Evolutionary conservation across 768 basidiomycete genomes (phyloP).

Genomic region (Termitomyces sp.): DNA sequence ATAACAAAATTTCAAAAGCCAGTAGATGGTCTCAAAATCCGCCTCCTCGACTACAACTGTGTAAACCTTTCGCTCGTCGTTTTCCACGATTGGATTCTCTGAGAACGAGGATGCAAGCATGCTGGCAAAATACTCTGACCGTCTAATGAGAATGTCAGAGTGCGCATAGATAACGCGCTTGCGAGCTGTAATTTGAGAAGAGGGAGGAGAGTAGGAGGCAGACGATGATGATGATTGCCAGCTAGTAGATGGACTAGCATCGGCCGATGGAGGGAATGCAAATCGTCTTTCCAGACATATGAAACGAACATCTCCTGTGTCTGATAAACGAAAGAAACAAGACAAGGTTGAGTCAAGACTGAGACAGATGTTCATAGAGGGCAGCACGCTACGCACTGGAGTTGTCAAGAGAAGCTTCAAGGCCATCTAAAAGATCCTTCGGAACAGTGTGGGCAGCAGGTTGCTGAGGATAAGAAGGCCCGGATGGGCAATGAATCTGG

Average conservation of each 20-base stretch:
- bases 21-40: conserved; percentile 73
- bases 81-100: conserved; percentile 38
- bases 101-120: conserved; percentile 68
- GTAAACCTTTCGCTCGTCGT: conserved; percentile 51
- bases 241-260: conserved; percentile 22
- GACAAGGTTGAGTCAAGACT: neutral
- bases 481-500: conserved; percentile 61
- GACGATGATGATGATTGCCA: conserved; percentile 35
- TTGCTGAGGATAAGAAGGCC: conserved; percentile 58
- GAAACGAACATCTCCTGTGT: conserved; percentile 75
- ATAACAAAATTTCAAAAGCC: conserved; percentile 74
- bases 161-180: conserved; percentile 77
- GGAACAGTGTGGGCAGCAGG: conserved; percentile 64
- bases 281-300: conserved; percentile 55
- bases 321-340: conserved; percentile 19
- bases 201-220: conserved; percentile 36
- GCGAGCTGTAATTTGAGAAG: conserved; percentile 46
- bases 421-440: conserved; percentile 57
- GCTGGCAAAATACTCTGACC: conserved; percentile 77
- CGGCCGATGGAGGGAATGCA: conserved; percentile 19
- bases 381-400: conserved; percentile 37
- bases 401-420: conserved; percentile 70
- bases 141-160: conserved; percentile 63
- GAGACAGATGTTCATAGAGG: neutral
- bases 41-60: conserved; percentile 74